A percentile compares a stretch with the other conserved stretches of the same genome.
Evolutionary conservation across 148 eudicot species (phyloP).

Genomic region (Chenopodium suecicum): DNA sequence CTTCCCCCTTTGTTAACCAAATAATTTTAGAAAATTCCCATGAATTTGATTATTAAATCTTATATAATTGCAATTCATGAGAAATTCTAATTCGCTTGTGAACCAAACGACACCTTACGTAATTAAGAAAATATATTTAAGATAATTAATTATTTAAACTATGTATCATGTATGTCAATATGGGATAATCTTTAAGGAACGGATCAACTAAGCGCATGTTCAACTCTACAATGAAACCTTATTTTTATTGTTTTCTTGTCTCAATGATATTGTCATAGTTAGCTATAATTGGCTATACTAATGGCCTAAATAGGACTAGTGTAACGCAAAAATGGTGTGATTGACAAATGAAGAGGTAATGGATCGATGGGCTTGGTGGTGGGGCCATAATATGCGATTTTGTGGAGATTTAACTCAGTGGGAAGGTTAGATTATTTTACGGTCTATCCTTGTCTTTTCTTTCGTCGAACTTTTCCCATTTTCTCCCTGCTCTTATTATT

Average conservation of each 20-base stretch:
- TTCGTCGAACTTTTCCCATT: not conserved
- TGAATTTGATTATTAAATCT: too few relatives aligned
- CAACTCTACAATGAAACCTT: not conserved
- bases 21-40: too few relatives aligned
- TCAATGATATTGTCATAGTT: not conserved
- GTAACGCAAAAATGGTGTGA: not conserved
- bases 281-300: not conserved
- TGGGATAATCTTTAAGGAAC: too few relatives aligned
- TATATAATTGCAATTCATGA: too few relatives aligned
- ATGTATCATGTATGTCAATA: too few relatives aligned
- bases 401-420: not conserved
- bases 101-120: too few relatives aligned
- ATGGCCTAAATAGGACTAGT: not conserved
- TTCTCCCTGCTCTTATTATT: slow-evolving; percentile 15
- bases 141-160: too few relatives aligned
- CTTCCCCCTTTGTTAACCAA: too few relatives aligned
- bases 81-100: too few relatives aligned
- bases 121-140: too few relatives aligned
- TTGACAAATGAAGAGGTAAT: slow-evolving; percentile 11
- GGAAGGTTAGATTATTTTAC: not conserved
- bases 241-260: not conserved
- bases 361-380: not conserved
- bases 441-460: slow-evolving; percentile 20
- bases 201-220: fast-evolving
- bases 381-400: not conserved